Base-by-base conservation (phyloP, 2,329 filamentous ascomycete genomes). In the Colletotrichum filicis region DNA sequence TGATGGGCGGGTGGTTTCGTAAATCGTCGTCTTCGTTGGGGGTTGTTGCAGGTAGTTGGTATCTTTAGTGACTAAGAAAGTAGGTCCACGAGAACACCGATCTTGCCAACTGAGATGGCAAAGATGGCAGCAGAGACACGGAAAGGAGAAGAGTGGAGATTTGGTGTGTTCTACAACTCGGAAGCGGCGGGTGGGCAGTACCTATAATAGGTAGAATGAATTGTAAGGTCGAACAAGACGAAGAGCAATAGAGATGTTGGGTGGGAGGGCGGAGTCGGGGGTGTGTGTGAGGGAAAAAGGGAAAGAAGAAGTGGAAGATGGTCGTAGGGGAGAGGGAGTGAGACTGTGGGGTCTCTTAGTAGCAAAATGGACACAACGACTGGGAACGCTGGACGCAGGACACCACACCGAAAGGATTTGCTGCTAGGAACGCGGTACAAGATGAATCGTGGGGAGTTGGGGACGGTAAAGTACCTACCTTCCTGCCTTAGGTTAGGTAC, bases 251-350 rank as follows among this genome's bases (percentile, higher is more conserved):
- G 42, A 66, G 52, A 60, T 66, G 57, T 55, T 53, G 37, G 30
- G 67, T 69, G 28, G 46, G 32, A 56, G 32, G 55, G 14, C 16
- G 56, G 53, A 42, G 57, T 60, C 57, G 49, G 55, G 63, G 49
- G 30, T 37, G 49, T 67, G 68, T 72, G 62, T 68, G 68, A 72
- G 71, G 71, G 68, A 68, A 68, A 74, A 74, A 68, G 62, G 53
- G 32, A 63, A 30, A 63, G 68, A 72, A 72, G 71, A 68, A 16
- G 58, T n/a, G 62, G 58, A 63, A 74, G 62, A 46, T 57, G 58
- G 68, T 56, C 32, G 52, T 67, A 59, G 56, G 68, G 61, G 68
- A 46, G 30, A 49, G 63, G 53, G 22, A 74, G 68, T 62, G 62
- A 67, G 71, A 73, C 22, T 68, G 71, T 74, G 68, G 71, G 59